phyloP scores from a whole-genome alignment of 805 yeast genomes.

The Nakazawaea laoshanensis region DNA sequence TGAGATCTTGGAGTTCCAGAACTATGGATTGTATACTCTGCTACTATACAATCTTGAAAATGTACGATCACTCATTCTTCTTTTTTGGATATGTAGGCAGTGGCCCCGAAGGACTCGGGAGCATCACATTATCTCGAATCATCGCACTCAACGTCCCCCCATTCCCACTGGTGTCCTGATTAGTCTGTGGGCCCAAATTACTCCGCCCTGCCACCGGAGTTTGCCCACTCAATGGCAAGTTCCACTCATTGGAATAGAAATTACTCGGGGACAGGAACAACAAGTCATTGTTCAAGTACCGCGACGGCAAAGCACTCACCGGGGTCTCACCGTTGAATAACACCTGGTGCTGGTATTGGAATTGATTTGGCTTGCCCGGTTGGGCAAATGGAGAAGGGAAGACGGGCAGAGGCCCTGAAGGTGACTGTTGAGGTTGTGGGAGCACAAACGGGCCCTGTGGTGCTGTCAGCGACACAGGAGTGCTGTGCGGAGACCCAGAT shows the following conservation, averaged over 20 bases:
- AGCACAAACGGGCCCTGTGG: constrained; percentile 19
- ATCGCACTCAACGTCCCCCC: constrained; percentile 7
- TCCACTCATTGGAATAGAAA: constrained; percentile 58
- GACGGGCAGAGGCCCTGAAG: constrained; percentile 14
- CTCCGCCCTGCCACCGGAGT: constrained; percentile 27
- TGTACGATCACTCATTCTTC: no score
- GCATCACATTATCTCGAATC: constrained; percentile 14
- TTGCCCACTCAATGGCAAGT: constrained; percentile 32
- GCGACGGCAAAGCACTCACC: constrained; percentile 57
- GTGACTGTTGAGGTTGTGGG: constrained; percentile 25
- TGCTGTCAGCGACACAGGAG: constrained; percentile 20
- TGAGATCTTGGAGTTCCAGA: no score
- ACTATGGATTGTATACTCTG: no score
- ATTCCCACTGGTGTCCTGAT: constrained; percentile 24
- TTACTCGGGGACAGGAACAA: constrained; percentile 78
- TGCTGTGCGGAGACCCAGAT: constrained; percentile 20
- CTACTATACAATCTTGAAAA: no score
- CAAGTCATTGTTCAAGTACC: constrained; percentile 50
- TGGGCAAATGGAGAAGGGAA: constrained; percentile 17
- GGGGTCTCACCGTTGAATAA: constrained; percentile 52
- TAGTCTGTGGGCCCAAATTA: constrained; percentile 13
- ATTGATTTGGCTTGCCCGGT: constrained; percentile 9
- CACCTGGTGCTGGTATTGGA: constrained; percentile 11
- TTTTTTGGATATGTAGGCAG: no score
- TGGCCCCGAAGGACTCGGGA: constrained; percentile 19